phyloP scores from a whole-genome alignment of 306 rosid species.

The Corylus heterophylla region DNA sequence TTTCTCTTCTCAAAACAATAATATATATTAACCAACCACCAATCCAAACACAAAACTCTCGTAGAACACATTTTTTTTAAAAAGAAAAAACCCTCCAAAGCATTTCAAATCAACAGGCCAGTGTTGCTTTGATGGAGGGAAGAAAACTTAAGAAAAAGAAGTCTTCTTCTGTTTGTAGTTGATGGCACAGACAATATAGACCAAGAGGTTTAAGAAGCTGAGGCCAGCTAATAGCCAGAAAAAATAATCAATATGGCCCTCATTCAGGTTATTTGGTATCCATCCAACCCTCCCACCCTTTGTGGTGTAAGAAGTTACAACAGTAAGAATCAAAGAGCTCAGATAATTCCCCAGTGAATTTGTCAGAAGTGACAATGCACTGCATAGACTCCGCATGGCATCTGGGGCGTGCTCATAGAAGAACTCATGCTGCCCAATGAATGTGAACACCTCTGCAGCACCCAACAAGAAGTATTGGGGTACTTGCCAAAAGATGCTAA shows the following conservation, averaged over 20 bases:
- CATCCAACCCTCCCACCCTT: conserved; percentile 24
- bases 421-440: conserved; percentile 34
- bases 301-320: conserved; percentile 20
- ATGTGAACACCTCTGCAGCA: conserved; percentile 30
- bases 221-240: conserved; percentile 39
- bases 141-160: neutral
- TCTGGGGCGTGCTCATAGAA: conserved; percentile 34
- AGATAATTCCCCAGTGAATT: conserved; percentile 33
- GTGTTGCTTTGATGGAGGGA: too few relatives aligned
- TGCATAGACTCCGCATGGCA: conserved; percentile 34
- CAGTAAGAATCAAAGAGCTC: conserved; percentile 28
- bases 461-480: conserved; percentile 35
- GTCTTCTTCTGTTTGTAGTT: conserved; percentile 27
- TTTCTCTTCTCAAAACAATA: too few relatives aligned
- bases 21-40: too few relatives aligned
- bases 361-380: conserved; percentile 33
- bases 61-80: too few relatives aligned
- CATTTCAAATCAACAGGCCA: too few relatives aligned
- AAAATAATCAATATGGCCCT: conserved; percentile 42
- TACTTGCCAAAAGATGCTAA: conserved; percentile 36
- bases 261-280: conserved; percentile 39
- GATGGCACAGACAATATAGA: conserved; percentile 28
- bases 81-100: too few relatives aligned
- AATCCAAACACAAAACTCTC: too few relatives aligned
- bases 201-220: conserved; percentile 32